phyloP scores from a whole-genome alignment of 1,139 yeast species.

The Arxiozyma heterogenica region DNA sequence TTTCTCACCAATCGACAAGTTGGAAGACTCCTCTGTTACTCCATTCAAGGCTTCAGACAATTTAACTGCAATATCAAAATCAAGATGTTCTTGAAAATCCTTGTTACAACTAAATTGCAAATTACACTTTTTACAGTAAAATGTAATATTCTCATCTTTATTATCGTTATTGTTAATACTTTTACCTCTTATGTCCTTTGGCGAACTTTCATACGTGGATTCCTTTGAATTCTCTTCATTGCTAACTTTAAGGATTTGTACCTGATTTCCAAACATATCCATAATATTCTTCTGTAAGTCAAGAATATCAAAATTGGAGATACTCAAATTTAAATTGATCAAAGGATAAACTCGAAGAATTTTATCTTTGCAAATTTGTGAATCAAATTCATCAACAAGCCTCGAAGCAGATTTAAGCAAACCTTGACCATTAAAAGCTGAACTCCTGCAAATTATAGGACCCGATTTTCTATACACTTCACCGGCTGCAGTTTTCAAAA shows the following conservation, averaged over 20 bases:
- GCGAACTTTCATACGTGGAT: not conserved
- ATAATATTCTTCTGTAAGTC: slow-evolving; percentile 41
- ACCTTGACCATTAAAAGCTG: slow-evolving; percentile 19
- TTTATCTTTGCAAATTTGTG: slow-evolving; percentile 23
- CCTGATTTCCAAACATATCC: slow-evolving; percentile 35
- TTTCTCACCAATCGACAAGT: slow-evolving; percentile 25
- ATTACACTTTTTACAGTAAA: slow-evolving; percentile 13
- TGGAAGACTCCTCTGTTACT: slow-evolving; percentile 16
- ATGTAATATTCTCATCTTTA: not conserved
- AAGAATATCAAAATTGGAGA: slow-evolving; percentile 45
- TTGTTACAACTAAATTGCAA: slow-evolving; percentile 10
- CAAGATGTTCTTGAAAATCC: slow-evolving; percentile 25
- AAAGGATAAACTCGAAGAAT: slow-evolving; percentile 39
- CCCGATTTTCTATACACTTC: slow-evolving; percentile 28
- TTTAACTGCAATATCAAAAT: slow-evolving; percentile 26
- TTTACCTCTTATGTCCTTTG: too few relatives aligned
- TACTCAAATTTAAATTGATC: slow-evolving; percentile 40
- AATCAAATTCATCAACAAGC: slow-evolving; percentile 35
- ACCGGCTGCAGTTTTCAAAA: slow-evolving; percentile 29
- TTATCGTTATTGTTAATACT: not conserved
- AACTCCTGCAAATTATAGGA: slow-evolving; percentile 13
- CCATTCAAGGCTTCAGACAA: slow-evolving; percentile 29
- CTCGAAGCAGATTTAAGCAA: slow-evolving; percentile 36
- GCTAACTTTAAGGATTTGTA: slow-evolving; percentile 6
- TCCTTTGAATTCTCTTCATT: not conserved